Percentiles rank a stretch among this genome's conserved stretches.
Conservation (phyloP, 2,329 filamentous ascomycete species). For the Samsoniella hepiali region DNA sequence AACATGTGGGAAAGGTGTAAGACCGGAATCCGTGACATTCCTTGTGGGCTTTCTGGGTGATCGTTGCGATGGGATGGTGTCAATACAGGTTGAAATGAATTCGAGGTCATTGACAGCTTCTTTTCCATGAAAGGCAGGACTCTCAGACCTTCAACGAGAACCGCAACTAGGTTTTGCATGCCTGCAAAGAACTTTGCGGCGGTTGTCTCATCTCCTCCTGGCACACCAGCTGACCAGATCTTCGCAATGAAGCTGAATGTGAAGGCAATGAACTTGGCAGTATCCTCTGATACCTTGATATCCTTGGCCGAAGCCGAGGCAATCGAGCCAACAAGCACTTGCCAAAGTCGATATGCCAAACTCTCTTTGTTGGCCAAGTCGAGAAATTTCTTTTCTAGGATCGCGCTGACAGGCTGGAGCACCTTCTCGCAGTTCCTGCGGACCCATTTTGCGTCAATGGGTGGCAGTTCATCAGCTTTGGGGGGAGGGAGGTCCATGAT, state of each 20-base stretch:
- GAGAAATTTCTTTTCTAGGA: constrained; percentile 59
- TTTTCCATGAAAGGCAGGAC: constrained; percentile 62
- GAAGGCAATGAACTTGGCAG: constrained; percentile 72
- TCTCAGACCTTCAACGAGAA: constrained; percentile 51
- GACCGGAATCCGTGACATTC: constrained; percentile 56
- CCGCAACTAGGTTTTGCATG: constrained; percentile 48
- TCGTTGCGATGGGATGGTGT: constrained; percentile 63
- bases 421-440: constrained; percentile 66
- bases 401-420: constrained; percentile 57
- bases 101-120: constrained; percentile 49
- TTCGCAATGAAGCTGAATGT: constrained; percentile 66
- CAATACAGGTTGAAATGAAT: constrained; percentile 59
- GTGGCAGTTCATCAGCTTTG: constrained; percentile 72
- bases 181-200: constrained; percentile 52
- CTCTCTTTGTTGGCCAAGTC: constrained; percentile 61
- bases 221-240: constrained; percentile 53
- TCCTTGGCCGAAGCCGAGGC: constrained; percentile 75
- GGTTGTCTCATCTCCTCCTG: constrained; percentile 44
- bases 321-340: constrained; percentile 58
- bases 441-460: constrained; percentile 83
- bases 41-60: constrained; percentile 49
- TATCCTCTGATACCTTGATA: constrained; percentile 82
- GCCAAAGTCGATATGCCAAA: constrained; percentile 53
- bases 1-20: constrained; percentile 64
- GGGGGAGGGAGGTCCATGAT: constrained; percentile 59